Base-by-base conservation (phyloP, 768 basidiomycete species). In the Boletus speciosus region DNA sequence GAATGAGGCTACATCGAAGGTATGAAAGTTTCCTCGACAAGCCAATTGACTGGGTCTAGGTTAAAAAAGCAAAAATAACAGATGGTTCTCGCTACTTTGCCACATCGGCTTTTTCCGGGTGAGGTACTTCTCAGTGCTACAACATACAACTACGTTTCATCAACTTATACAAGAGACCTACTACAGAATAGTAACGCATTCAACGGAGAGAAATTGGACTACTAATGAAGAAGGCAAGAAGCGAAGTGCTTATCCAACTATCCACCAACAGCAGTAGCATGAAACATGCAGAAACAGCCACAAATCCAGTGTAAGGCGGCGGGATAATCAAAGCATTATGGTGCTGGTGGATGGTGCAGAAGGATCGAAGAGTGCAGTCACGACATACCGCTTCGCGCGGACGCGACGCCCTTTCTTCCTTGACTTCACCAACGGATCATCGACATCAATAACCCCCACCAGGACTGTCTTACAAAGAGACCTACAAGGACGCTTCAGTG, bases 1-100 rank as follows among this genome's bases (percentile, higher is more conserved):
- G 68, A 72, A 72, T 68, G 68, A 72, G 70, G 63, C 71, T 43
- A 34, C 58, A 49, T 23, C 58, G 45, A 54, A 55, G 65, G 60
- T 48, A 31, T 27, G 35, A 37, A 38, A 3, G 8, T 11, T 47
- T 59, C 59, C 52, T 54, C 60, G 51, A 50, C 49, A 45, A 61
- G 71, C 66, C 61, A 70, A 67, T 66, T 60, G 50, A 68, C 70
- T 67, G 68, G 70, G 60, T 50, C 16, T 25, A 46, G 19, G 31
- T 21, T 31, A 29, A 45, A 31, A 19, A 31, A 31, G 7, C 1
- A 15, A 9, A 21, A 3, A 5, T 14, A 4, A 31, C 11, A 10
- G 19, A 19, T 6, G 16, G 27, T 19, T 19, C 9, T n/a, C 9
- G 10, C 35, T 40, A n/a, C 11, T 16, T 27, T 23, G 21, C 23